A percentile compares a stretch with the other conserved stretches of the same genome.
phyloP scores from a whole-genome alignment of 371 early-diverging fungal species.

The Mortierella polycephala region DNA sequence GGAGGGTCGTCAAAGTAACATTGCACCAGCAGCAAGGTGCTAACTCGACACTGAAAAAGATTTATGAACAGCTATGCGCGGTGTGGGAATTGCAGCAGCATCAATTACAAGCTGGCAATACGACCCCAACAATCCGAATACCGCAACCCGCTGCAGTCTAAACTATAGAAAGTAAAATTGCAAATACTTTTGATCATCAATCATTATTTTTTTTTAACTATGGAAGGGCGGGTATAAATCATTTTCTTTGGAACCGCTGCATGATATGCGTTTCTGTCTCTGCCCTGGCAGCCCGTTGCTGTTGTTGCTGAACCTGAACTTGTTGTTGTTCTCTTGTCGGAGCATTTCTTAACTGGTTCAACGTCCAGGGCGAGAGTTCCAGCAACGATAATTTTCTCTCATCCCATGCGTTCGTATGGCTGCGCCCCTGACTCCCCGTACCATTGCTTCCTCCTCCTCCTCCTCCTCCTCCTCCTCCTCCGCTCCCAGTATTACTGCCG shows the following conservation, averaged over 20 bases:
- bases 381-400: constrained; percentile 17
- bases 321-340: constrained; percentile 19
- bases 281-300: background rate
- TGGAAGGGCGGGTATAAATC: background rate
- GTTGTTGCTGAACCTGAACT: constrained; percentile 2
- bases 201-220: background rate
- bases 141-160: too few relatives aligned
- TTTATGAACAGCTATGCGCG: constrained; percentile 28
- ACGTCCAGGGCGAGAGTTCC: constrained; percentile 23
- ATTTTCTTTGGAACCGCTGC: constrained; percentile 18
- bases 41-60: constrained; percentile 46
- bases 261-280: constrained; percentile 25
- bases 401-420: constrained; percentile 3
- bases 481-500: background rate
- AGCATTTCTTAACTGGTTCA: constrained; percentile 9
- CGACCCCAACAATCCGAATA: too few relatives aligned
- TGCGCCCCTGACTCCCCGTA: background rate
- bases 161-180: too few relatives aligned
- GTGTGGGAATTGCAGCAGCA: constrained; percentile 36
- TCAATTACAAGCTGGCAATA: background rate
- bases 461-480: background rate
- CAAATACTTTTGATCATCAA: too few relatives aligned
- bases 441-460: constrained; percentile 6
- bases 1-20: constrained; percentile 37
- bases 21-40: constrained; percentile 50